These are phyloP conservation scores for Amylocarpus encephaloides DNA, from an alignment of 2,329 filamentous ascomycete genomes.

Conservation along the genomic window DNA sequence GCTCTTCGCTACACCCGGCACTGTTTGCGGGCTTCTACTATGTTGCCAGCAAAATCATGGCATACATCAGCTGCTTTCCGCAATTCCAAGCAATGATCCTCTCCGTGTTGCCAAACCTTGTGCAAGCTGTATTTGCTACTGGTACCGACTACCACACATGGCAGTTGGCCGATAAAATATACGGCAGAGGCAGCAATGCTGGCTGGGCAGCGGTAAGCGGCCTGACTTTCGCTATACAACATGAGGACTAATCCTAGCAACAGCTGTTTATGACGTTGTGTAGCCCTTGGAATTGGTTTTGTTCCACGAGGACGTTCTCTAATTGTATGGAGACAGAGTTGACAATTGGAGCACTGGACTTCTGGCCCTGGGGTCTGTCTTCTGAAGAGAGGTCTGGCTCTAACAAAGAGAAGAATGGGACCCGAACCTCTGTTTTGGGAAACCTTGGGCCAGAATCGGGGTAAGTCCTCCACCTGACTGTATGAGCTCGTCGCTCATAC, in stretches of 20 bases:
- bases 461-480: conserved; percentile 17
- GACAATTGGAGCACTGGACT: conserved; percentile 69
- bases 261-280: conserved; percentile 65
- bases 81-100: conserved; percentile 59
- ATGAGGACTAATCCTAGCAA: conserved; percentile 7
- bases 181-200: conserved; percentile 56
- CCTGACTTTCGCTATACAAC: conserved; percentile 30
- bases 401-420: neutral
- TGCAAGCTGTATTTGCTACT: conserved; percentile 74
- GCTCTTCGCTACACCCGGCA: conserved; percentile 85
- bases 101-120: conserved; percentile 63
- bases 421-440: conserved; percentile 15
- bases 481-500: too few relatives aligned
- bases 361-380: conserved; percentile 80
- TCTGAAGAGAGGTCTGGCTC: conserved; percentile 16
- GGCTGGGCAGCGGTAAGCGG: conserved; percentile 61
- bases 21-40: conserved; percentile 76
- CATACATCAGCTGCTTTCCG: conserved; percentile 46
- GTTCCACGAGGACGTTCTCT: conserved; percentile 85
- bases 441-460: conserved; percentile 30
- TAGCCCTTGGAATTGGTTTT: conserved; percentile 96
- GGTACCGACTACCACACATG: conserved; percentile 81
- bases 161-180: conserved; percentile 68
- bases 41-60: conserved; percentile 50
- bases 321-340: conserved; percentile 90